These are phyloP conservation scores for Aspergillus calidoustus DNA, from an alignment of 2,329 filamentous ascomycete species.

Conservation along the genomic window DNA sequence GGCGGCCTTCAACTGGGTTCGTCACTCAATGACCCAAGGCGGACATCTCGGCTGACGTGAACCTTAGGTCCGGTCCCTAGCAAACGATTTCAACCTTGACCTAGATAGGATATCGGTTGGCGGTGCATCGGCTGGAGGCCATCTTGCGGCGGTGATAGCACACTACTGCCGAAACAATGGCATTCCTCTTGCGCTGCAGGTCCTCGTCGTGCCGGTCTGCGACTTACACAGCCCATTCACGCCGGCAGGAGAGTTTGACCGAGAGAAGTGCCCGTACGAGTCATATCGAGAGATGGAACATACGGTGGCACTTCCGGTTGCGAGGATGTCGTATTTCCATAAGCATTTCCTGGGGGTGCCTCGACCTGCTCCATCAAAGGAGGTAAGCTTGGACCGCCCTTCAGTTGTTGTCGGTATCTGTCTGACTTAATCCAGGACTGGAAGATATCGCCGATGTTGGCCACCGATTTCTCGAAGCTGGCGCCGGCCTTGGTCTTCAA, in stretches of 20 bases:
- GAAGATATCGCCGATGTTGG: slow-evolving; percentile 49
- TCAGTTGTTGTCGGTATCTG: neutral
- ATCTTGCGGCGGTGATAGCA: slow-evolving; percentile 44
- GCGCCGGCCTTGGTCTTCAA: slow-evolving; percentile 47
- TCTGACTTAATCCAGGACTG: slow-evolving; percentile 40
- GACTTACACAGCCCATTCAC: slow-evolving; percentile 45
- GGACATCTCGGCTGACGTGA: slow-evolving; percentile 11
- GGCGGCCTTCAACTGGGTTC: slow-evolving; percentile 46
- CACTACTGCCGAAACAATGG: slow-evolving; percentile 44
- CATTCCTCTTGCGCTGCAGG: slow-evolving; percentile 42
- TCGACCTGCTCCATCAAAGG: slow-evolving; percentile 38
- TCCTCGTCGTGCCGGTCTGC: slow-evolving; percentile 43
- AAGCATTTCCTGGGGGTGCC: slow-evolving; percentile 44
- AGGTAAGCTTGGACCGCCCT: slow-evolving; percentile 33
- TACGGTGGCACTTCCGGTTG: slow-evolving; percentile 39
- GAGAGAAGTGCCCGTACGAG: slow-evolving; percentile 42
- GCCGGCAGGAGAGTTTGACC: slow-evolving; percentile 39
- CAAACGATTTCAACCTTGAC: slow-evolving; percentile 42
- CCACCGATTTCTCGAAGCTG: slow-evolving; percentile 39
- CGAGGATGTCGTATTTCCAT: slow-evolving; percentile 47
- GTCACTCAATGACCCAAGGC: neutral
- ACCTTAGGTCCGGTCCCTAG: slow-evolving; percentile 36
- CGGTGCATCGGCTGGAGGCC: slow-evolving; percentile 46
- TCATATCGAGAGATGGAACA: slow-evolving; percentile 47
- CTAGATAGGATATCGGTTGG: slow-evolving; percentile 42